phyloP scores from a whole-genome alignment of 1,284 basidiomycete genomes.

The Fomitopsis schrenkii region DNA sequence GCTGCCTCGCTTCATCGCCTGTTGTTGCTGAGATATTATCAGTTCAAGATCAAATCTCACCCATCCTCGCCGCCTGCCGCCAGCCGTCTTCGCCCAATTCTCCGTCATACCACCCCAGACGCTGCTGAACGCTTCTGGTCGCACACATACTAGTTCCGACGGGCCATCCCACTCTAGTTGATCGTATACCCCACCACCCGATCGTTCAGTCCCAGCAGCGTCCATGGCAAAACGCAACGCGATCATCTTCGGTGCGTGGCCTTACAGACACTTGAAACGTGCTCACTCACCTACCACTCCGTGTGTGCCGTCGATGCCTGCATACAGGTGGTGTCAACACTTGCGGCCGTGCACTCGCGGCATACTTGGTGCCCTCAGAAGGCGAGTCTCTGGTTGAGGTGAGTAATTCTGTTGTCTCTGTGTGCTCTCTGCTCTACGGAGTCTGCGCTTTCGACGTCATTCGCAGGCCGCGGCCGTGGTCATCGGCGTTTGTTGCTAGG shows the following conservation, averaged over 20 bases:
- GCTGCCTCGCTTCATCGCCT: constrained; percentile 2
- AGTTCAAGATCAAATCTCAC: constrained; percentile 1
- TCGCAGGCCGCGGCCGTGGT: background rate
- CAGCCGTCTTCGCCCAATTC: background rate
- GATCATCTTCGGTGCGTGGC: constrained; percentile 67
- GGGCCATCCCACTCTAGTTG: background rate
- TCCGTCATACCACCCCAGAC: constrained; percentile 9
- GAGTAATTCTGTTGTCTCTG: constrained; percentile 25
- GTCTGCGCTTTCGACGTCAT: background rate
- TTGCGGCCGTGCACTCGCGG: constrained; percentile 63
- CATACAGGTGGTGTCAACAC: constrained; percentile 71
- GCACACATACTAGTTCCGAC: constrained; percentile 6
- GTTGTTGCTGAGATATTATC: constrained; percentile 7
- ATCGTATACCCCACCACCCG: background rate
- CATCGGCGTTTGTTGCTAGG: background rate
- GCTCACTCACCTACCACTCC: constrained; percentile 8
- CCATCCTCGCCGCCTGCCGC: background rate
- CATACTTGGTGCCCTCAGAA: constrained; percentile 56
- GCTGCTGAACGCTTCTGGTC: constrained; percentile 9
- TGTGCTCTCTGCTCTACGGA: background rate
- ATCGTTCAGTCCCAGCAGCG: background rate
- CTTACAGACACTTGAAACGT: background rate
- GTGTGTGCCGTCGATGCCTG: constrained; percentile 7
- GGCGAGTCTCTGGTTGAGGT: constrained; percentile 73
- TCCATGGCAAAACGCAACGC: constrained; percentile 51